Base-by-base conservation (phyloP, 2,329 filamentous ascomycete genomes). In the Cordyceps militaris region DNA sequence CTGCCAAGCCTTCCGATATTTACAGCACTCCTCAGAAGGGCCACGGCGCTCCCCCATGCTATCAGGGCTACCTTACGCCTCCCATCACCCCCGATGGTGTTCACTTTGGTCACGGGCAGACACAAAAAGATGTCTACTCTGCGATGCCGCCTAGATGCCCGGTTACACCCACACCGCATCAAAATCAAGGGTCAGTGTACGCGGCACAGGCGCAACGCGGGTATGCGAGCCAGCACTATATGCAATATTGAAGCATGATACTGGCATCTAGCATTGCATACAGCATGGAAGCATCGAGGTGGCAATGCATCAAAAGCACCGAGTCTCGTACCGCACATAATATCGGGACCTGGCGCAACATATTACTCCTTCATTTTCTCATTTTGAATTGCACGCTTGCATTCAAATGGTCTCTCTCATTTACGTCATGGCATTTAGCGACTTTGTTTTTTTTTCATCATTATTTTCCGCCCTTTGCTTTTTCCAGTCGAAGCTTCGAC, bases 21-120 rank as follows among this genome's bases (percentile, higher is more conserved):
- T 90, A 88, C 67, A 87, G 85, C 73, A 94, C 90, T 16, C 90
- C 90, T 14, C 86, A 90, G 67, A 93, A 93, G 76, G 82, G 81
- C 51, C 83, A 86, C 28, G 85, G 84, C 63, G 77, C 81, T 53
- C 73, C 76, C n/a, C 75, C 82, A 54, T 80, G 85, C 62, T 83
- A 85, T 38, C 82, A 90, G 63, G 90, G 89, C 59, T 91, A 91
- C 72, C 81, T 92, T 63, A 94, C 90, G 16, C 90, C 90, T 26
- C 90, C 90, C 1, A 93, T 94, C 69, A 94, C 90, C 0, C 90
- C 90, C 4, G 89, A 93, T 61, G 82, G 84, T 8, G 77, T 81
- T 53, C 77, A 75, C 64, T 84, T 38, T 36, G 36, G 50, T 13
- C 16, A 53, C 26, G 38, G 23, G 50, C 71, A 74, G 49, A 70